Conservation (phyloP, 179 eudicot species). For the Camellia oleifera region DNA sequence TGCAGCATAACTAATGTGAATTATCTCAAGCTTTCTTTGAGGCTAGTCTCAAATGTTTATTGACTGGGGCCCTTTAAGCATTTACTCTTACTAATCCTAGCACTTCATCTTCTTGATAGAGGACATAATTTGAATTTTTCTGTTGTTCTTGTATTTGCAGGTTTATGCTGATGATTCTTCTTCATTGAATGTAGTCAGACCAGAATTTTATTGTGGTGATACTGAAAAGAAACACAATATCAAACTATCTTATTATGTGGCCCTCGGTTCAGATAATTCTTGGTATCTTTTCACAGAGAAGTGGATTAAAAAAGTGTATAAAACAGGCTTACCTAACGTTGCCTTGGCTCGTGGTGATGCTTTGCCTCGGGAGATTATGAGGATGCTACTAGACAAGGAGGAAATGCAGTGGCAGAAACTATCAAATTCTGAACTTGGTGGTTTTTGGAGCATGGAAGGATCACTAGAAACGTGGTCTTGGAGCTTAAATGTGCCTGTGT, state of each 20-base stretch:
- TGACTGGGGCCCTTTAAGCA: not conserved
- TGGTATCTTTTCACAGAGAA: slow-evolving; percentile 99
- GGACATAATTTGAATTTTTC: not conserved
- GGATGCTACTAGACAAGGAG: slow-evolving; percentile 65
- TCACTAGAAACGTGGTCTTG: slow-evolving; percentile 98
- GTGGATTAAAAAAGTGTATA: slow-evolving; percentile 85
- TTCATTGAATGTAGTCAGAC: slow-evolving; percentile 29
- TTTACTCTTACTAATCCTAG: not conserved
- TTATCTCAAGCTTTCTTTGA: slow-evolving; percentile 6
- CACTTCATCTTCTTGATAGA: not conserved
- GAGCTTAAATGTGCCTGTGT: slow-evolving; percentile 95
- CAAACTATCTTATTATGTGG: slow-evolving; percentile 78
- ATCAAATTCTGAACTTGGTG: slow-evolving; percentile 72
- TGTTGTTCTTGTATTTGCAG: slow-evolving; percentile 34
- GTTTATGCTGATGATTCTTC: slow-evolving; percentile 49
- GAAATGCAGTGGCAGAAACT: slow-evolving; percentile 82
- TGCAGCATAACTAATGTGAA: not conserved
- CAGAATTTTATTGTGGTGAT: slow-evolving; percentile 27
- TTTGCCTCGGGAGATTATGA: slow-evolving; percentile 72
- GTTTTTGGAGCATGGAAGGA: slow-evolving; percentile 87
- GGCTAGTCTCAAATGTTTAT: slow-evolving; percentile 2
- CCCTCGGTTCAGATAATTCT: slow-evolving; percentile 95
- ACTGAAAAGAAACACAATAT: slow-evolving; percentile 28
- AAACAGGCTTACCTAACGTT: slow-evolving; percentile 82
- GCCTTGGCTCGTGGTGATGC: slow-evolving; percentile 71